Base-by-base conservation (phyloP, 1,139 yeast species). In the Protomyces macrosporus region DNA sequence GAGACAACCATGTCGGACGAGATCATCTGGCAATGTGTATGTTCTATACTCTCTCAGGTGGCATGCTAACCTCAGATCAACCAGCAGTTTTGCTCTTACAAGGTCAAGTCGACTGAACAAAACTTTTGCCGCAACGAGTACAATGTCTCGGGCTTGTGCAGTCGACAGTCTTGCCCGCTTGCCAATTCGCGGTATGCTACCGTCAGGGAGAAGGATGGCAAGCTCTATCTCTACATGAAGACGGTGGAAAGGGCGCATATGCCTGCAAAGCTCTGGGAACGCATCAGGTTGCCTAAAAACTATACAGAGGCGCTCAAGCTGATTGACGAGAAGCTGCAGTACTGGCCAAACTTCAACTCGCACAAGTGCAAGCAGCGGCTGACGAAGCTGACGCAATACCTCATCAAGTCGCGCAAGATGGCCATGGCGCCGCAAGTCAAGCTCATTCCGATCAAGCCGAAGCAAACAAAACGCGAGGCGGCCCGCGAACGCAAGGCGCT, bases 171-270 rank as follows among this genome's bases (percentile, higher is more conserved):
- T 14, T 93, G 98, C 75, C 98, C 98, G 3, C 79, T 93, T 67
- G 98, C 98, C 36, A 93, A 93, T 74, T 89, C 98, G 39, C 84
- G 90, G 72, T 93, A 93, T 76, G 98, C 98, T 42, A 93, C 98
- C 0, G 95, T 93, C 60, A 87, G 93, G 71, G 86, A 84, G 71
- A 83, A 90, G 52, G 95, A 90, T 70, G 98, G 98, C 30, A 84
- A 85, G 73, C 79, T 93, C 57, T 93, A 90, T 73, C 79, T 93
- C 51, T 93, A 93, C 77, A 93, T 93, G 93, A 93, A 93, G 75
- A 93, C 98, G 0, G 96, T 95, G 1, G 98, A 93, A 78, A 84
- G 98, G 76, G 95, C 96, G 33, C 98, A 93, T 74, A 88, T 90
- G 71, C 98, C 98, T 12, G 84, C 88, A 55, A 88, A 88, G 72